phyloP scores from a whole-genome alignment of 2,329 filamentous ascomycete species.

The Aspergillus amoenus region DNA sequence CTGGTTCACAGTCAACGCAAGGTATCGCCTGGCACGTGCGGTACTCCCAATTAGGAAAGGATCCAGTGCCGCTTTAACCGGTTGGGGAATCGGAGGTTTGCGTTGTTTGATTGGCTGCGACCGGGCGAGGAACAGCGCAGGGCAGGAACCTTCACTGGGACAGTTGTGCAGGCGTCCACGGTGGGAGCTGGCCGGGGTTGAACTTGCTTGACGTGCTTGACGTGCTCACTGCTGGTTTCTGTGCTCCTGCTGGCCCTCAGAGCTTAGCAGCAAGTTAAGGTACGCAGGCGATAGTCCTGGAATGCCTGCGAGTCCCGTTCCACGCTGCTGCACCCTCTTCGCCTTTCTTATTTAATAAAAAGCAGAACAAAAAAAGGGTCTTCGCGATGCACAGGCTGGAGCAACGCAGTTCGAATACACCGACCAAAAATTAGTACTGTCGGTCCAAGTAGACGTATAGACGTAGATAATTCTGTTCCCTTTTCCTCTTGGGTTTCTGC shows the following conservation, averaged over 20 bases:
- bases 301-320: constrained; percentile 18
- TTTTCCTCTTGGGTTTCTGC: constrained; percentile 11
- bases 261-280: not conserved
- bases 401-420: constrained; percentile 23
- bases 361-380: constrained; percentile 12
- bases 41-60: constrained; percentile 15
- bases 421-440: constrained; percentile 18
- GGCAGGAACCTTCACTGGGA: constrained; percentile 7
- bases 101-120: constrained; percentile 13
- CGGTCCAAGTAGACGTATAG: constrained; percentile 18
- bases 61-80: constrained; percentile 13
- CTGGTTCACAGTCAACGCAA: constrained; percentile 9
- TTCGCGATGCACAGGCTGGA: constrained; percentile 17
- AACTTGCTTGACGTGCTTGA: too few species aligned
- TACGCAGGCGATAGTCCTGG: not conserved
- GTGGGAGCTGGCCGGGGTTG: too few species aligned
- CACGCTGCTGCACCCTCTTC: constrained; percentile 13
- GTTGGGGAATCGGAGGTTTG: constrained; percentile 1
- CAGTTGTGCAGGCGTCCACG: not conserved
- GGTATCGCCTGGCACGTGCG: constrained; percentile 24
- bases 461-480: constrained; percentile 17
- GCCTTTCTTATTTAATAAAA: constrained; percentile 12
- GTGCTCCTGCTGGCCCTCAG: not conserved
- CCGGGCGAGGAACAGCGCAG: not conserved
- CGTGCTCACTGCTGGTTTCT: not conserved